A percentile compares a stretch with the other conserved stretches of the same genome.
Conservation (phyloP, 1,139 yeast genomes). For the Diutina scorzettiae region DNA sequence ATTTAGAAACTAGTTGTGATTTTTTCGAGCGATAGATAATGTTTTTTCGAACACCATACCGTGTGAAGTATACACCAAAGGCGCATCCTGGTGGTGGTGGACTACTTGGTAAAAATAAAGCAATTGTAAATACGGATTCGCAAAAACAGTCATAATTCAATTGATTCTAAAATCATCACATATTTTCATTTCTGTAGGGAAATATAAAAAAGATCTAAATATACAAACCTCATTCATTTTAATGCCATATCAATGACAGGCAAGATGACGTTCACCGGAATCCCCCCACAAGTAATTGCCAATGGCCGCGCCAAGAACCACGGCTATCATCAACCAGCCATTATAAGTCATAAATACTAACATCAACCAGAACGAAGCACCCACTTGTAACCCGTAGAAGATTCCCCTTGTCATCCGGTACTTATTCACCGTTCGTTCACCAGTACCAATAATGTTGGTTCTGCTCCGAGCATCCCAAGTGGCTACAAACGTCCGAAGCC, state of each 20-base stretch:
- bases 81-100: too few relatives aligned
- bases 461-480: constrained; percentile 7
- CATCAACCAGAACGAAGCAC: constrained; percentile 69
- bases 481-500: constrained; percentile 19
- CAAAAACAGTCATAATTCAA: too few relatives aligned
- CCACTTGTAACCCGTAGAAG: constrained; percentile 61
- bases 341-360: constrained; percentile 75
- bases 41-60: too few relatives aligned
- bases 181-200: too few relatives aligned
- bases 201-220: too few relatives aligned
- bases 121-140: too few relatives aligned
- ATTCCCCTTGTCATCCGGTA: constrained; percentile 17
- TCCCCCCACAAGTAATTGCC: constrained; percentile 56
- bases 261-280: constrained; percentile 20
- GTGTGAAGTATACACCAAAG: too few relatives aligned
- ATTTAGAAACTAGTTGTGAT: too few relatives aligned
- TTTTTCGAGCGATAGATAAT: too few relatives aligned
- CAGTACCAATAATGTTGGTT: background rate
- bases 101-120: too few relatives aligned
- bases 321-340: constrained; percentile 73
- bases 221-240: too few relatives aligned
- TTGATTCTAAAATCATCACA: too few relatives aligned
- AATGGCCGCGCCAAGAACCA: constrained; percentile 52
- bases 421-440: background rate
- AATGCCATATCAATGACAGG: constrained; percentile 31